Evolutionary conservation across 345 rosid species (phyloP), one percentile per base, ranked within the genome.

Genomic region (Erysimum cheiranthoides): DNA sequence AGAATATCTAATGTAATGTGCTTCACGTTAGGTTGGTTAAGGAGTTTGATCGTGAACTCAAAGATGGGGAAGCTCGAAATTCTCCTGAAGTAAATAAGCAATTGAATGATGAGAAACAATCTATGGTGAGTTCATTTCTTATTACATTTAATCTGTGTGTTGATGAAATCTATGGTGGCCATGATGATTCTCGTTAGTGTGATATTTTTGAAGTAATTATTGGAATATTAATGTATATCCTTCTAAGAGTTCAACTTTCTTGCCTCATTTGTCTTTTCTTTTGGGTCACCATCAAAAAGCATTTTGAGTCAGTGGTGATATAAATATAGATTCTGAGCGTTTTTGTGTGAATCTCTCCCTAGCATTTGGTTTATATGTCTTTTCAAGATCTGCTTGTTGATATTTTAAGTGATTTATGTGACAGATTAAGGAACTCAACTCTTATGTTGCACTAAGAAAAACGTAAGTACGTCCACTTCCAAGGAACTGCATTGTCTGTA

Each of bases 81-180:
- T 80, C 97, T 61, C 85, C 93, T 32, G 84, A 94, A 77, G 88
- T 90, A 10, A 87, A 84, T 64, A 91, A 85, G 84, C 90, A 78
- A 73, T 87, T 91, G 81, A 94, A 94, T 74, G 98, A 91, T 60
- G 97, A 90, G 85, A 94, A 94, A 79, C 95, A 94, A 79, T 92
- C 98, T 76, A 82, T 94, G 96, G 98, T 90, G 65, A 83, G 87
- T 30, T 34, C 14, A 40, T 40, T 79, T 69, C 43, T 62, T 68
- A 64, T 10, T 10, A 31, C 6, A 4, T 43, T 5, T 25, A n/a
- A n/a, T 34, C 16, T 32, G 39, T 18, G 30, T 16, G 17, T 42
- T 61, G 39, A 40, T 61, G 65, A 62, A 9, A 7, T 17, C 3
- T 42, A 2, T 28, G 6, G 34, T 42, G 49, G 30, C 16, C 4